A percentile compares a stretch with the other conserved stretches of the same genome.
Evolutionary conservation across 2,329 filamentous ascomycete species (phyloP).

Genomic region (Hymenoscyphus fraxineus): DNA sequence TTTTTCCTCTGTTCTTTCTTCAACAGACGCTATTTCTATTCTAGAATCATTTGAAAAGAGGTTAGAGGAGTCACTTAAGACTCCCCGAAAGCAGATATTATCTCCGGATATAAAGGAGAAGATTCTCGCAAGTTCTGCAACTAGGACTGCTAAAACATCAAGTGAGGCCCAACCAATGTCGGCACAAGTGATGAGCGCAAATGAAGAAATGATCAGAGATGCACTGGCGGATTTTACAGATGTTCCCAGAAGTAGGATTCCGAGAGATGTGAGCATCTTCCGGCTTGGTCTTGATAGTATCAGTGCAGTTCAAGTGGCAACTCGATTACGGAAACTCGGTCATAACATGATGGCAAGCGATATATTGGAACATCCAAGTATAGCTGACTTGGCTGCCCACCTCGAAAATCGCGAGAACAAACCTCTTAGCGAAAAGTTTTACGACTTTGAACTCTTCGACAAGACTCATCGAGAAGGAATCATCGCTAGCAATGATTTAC

Average conservation of each 20-base stretch:
- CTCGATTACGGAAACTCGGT: constrained; percentile 57
- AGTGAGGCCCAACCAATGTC: not conserved
- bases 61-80: constrained; percentile 24
- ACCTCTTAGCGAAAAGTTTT: constrained; percentile 31
- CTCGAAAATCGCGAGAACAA: constrained; percentile 12
- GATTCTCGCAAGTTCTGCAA: constrained; percentile 15
- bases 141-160: not conserved
- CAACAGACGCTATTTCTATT: constrained; percentile 20
- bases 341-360: constrained; percentile 63
- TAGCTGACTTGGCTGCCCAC: constrained; percentile 35
- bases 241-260: constrained; percentile 48
- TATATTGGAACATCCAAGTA: constrained; percentile 61
- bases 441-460: constrained; percentile 50
- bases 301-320: constrained; percentile 74
- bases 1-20: constrained; percentile 42
- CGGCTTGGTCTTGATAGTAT: constrained; percentile 90
- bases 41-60: constrained; percentile 26
- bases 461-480: constrained; percentile 36
- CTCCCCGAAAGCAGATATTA: constrained; percentile 31
- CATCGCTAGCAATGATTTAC: constrained; percentile 25
- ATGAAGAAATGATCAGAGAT: constrained; percentile 42
- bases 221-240: constrained; percentile 52
- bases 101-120: constrained; percentile 20
- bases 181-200: constrained; percentile 17
- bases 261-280: constrained; percentile 68